Base-by-base conservation (phyloP, 2,329 filamentous ascomycete species). In the Xylaria sp. region DNA sequence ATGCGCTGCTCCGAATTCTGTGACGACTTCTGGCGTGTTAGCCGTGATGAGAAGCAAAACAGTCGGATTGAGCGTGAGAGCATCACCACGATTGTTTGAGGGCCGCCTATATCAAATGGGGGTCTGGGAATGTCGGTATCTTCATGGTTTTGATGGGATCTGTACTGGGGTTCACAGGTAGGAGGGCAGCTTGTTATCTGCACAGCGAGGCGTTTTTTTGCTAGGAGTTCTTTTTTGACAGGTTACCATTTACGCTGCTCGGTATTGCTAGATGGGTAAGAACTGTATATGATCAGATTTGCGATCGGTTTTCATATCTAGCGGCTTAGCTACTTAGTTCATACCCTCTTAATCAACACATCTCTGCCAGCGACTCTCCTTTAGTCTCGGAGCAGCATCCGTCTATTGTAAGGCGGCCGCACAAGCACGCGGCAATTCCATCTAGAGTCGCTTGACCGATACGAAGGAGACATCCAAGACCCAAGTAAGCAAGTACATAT, bases 1-100 rank as follows among this genome's bases (percentile, higher is more conserved):
- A 99, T 99, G 95, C 89, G 93, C 68, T 97, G 93, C 75, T 89
- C 88, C 23, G 94, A 99, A 68, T 98, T 96, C 73, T 91, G 90
- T 66, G 95, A 98, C 76, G 87, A 89, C 67, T 99, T 97, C 75
- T 98, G 91, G 78, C 87, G 93, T 4, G 91, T 99, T 10, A 90
- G 85, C 64, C 84, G 95, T 53, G 90, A 97, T 73, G 87, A 90
- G 69, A 87, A 85, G 70, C 93, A 97, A 79, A 94, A 96, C 75
- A 96, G 91, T 65, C 85, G 90, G 54, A 98, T 99, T 75, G 87
- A 90, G 74, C 84, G 86, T 75, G 84, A 88, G 77, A 85, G 81
- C 68, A 87, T 87, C 54, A 79, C 83, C 2, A 81, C 81, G 68
- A 75, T 83, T 47, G 72, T 79, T 60, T 65, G 31, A 43, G 31